phyloP scores from a whole-genome alignment of 2,329 filamentous ascomycete genomes.

The Colletotrichum spaethianum region DNA sequence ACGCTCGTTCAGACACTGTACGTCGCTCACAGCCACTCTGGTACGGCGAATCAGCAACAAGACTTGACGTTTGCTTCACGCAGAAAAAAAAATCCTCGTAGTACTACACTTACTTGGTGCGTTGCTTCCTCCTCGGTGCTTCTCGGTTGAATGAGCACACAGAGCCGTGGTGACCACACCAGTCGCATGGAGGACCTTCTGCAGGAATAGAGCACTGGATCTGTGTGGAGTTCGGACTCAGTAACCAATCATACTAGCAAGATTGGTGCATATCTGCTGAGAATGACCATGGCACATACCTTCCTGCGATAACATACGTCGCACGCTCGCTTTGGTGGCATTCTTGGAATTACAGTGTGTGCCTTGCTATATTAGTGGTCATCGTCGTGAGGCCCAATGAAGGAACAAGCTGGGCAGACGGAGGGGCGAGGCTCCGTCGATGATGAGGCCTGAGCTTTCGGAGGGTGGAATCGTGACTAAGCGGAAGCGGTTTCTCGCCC shows the following conservation, averaged over 20 bases:
- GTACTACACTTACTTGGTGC: background rate
- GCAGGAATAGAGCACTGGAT: constrained; percentile 26
- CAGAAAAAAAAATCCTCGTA: accelerated
- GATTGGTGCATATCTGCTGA: accelerated
- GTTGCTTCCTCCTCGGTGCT: background rate
- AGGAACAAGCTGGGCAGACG: background rate
- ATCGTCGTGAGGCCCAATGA: background rate
- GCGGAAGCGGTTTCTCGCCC: accelerated
- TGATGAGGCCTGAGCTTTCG: background rate
- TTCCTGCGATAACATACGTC: constrained; percentile 31
- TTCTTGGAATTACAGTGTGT: background rate
- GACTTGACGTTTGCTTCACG: background rate
- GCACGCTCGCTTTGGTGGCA: constrained; percentile 31
- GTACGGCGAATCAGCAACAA: background rate
- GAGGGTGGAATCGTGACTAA: background rate
- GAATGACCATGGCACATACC: background rate
- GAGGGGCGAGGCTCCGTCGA: background rate
- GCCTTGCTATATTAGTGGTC: background rate
- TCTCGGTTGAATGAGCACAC: constrained; percentile 15
- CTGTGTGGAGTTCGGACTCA: background rate
- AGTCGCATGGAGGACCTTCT: constrained; percentile 20
- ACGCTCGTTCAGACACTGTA: constrained; percentile 19
- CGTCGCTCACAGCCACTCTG: constrained; percentile 10
- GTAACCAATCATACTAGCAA: background rate
- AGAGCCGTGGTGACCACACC: constrained; percentile 27